Conservation (phyloP, 441 rosid genomes). For the Mallotus repandus region DNA sequence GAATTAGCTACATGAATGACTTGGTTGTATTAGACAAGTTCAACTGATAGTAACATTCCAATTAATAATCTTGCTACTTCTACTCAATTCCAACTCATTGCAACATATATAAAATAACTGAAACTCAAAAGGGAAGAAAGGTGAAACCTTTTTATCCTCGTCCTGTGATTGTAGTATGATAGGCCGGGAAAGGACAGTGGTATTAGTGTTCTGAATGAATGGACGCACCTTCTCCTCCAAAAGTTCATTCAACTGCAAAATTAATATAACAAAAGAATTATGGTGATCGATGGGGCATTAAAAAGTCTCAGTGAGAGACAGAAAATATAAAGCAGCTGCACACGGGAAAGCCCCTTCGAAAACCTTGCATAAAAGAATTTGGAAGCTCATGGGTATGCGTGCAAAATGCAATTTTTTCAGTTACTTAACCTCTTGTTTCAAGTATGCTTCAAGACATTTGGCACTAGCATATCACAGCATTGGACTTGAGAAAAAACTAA, state of each 20-base stretch:
- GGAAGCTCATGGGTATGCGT: background rate
- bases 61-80: background rate
- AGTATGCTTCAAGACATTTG: background rate
- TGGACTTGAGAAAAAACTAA: background rate
- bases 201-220: slow-evolving; percentile 46
- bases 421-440: background rate
- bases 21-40: background rate
- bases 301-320: too few species aligned
- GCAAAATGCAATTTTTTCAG: background rate
- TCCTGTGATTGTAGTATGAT: slow-evolving; percentile 52
- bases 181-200: slow-evolving; percentile 51
- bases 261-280: slow-evolving; percentile 8
- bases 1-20: background rate
- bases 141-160: slow-evolving; percentile 46
- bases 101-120: background rate
- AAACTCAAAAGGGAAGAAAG: background rate
- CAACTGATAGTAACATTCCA: background rate
- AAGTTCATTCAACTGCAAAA: slow-evolving; percentile 67
- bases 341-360: background rate
- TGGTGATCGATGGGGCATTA: background rate
- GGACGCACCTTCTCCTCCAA: slow-evolving; percentile 86
- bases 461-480: background rate
- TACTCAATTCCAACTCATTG: background rate
- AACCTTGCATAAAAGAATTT: background rate
- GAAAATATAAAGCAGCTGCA: background rate